Evolutionary conservation across 345 rosid species (phyloP).

Genomic region (Sonneratia caseolaris): DNA sequence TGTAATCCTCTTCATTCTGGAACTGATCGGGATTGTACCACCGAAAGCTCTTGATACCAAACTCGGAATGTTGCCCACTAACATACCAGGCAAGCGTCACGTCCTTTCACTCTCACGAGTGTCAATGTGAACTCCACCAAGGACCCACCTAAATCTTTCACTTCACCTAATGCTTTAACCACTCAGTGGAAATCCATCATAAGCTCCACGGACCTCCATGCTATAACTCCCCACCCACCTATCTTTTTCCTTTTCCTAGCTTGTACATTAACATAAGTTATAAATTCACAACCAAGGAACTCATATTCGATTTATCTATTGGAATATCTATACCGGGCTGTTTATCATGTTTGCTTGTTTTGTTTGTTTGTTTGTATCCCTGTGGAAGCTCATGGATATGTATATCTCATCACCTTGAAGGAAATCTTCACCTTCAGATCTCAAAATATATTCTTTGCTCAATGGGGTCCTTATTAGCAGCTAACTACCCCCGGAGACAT

Average conservation of each 20-base stretch:
- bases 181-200: slow-evolving; percentile 4
- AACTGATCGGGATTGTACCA: background rate
- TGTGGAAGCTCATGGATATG: background rate
- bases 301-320: too few species aligned
- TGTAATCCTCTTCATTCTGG: background rate
- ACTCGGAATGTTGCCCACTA: background rate
- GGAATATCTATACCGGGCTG: too few species aligned
- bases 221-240: background rate
- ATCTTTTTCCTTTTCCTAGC: background rate
- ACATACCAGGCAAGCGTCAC: background rate
- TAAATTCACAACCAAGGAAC: too few species aligned
- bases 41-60: background rate
- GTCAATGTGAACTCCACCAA: background rate
- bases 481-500: background rate
- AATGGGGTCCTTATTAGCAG: background rate
- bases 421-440: background rate
- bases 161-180: slow-evolving; percentile 7
- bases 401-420: background rate
- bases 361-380: too few species aligned
- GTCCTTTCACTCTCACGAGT: background rate
- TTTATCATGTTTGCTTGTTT: too few species aligned
- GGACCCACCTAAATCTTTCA: background rate
- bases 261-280: too few species aligned
- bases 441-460: background rate
- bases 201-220: background rate